phyloP scores from a whole-genome alignment of 139 green algal species.

The Chlorella sp. region DNA sequence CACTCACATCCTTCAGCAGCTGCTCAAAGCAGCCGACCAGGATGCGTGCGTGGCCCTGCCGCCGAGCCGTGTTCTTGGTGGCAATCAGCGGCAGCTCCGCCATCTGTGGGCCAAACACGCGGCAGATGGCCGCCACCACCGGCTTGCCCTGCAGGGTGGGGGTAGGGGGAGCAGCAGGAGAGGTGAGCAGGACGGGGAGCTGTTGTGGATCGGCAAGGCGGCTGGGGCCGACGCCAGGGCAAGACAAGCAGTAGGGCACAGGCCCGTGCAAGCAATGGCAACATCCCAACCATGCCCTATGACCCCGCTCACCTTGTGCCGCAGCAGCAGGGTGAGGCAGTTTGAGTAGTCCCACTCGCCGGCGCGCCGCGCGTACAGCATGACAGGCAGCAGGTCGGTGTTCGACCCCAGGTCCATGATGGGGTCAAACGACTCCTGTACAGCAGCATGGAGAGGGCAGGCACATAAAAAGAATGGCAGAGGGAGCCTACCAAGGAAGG shows the following conservation, averaged over 20 bases:
- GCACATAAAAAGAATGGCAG: no score
- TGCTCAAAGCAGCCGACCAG: constrained; percentile 31
- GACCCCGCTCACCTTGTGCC: constrained; percentile 53
- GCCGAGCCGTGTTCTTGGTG: constrained; percentile 71
- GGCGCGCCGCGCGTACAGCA: constrained; percentile 75
- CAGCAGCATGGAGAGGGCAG: no score
- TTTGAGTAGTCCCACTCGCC: constrained; percentile 89
- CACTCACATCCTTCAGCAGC: constrained; percentile 16
- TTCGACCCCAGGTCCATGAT: constrained; percentile 84
- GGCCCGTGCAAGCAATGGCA: no score
- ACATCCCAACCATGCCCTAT: no score
- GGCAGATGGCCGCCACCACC: constrained; percentile 78
- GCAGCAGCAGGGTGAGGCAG: constrained; percentile 87
- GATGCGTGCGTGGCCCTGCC: constrained; percentile 49
- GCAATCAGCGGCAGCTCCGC: constrained; percentile 94
- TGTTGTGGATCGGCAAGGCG: no score
- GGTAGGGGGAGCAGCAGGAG: no score
- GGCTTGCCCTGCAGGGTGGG: constrained; percentile 52
- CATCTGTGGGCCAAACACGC: constrained; percentile 83
- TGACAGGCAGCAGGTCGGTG: constrained; percentile 87
- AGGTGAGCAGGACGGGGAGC: no score
- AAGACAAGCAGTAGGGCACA: no score
- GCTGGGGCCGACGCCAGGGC: no score
- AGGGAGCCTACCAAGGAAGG: no score
- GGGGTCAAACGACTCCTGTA: constrained; percentile 85